Conservation (phyloP, 495 filamentous ascomycete species). For the Talaromyces borbonicus region DNA sequence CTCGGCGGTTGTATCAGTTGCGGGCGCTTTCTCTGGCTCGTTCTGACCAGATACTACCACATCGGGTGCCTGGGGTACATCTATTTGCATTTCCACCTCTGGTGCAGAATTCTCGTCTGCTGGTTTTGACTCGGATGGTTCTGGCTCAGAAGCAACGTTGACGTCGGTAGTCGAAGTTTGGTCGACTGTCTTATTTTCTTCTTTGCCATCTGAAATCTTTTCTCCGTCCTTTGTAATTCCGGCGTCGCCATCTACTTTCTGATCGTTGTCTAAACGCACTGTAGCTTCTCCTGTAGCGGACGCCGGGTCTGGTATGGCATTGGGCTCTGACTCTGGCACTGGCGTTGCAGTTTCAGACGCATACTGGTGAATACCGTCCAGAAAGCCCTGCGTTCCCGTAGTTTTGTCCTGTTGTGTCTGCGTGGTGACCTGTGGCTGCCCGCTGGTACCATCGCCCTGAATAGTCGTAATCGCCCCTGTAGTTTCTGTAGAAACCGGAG, state of each 20-base stretch:
- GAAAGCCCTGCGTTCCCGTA: slow-evolving; percentile 8
- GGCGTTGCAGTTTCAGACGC: slow-evolving; percentile 16
- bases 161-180: too few relatives aligned
- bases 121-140: too few relatives aligned
- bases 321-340: slow-evolving; percentile 25
- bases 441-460: background rate
- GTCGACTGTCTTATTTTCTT: background rate
- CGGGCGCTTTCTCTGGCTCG: background rate
- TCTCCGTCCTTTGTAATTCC: background rate
- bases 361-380: slow-evolving; percentile 24
- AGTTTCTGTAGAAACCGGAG: background rate
- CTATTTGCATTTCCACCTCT: too few relatives aligned
- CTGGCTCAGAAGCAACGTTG: slow-evolving; percentile 2
- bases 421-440: background rate
- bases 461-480: background rate
- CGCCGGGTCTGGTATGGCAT: slow-evolving; percentile 7
- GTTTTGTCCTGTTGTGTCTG: background rate
- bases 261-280: background rate
- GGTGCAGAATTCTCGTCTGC: background rate
- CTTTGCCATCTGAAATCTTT: background rate
- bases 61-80: too few relatives aligned
- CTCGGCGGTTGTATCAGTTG: background rate
- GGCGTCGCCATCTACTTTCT: background rate
- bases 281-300: background rate
- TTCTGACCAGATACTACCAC: too few relatives aligned